Base-by-base conservation (phyloP, 768 basidiomycete species). In the Suillus spraguei region DNA sequence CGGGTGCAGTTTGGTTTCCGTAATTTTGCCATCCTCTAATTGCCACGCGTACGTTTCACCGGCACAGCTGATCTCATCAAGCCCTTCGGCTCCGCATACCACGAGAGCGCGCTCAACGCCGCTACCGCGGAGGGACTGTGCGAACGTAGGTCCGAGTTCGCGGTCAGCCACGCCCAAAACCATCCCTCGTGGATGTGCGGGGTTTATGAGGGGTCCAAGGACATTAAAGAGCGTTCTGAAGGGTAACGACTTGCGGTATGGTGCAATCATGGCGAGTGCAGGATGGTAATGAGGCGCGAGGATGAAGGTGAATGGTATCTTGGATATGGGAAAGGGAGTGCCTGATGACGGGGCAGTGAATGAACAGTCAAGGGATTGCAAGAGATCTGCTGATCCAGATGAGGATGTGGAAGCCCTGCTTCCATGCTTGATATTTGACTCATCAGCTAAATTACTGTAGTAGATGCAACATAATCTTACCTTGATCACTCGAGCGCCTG, bases 151-250 rank as follows among this genome's bases (percentile, higher is more conserved):
- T 0, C 96, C 97, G 28, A 99, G 85, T 69, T 88, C 87, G 55
- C 79, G 87, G 64, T 89, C 89, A 10, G 95, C 91, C 39, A 99
- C 90, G 50, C 97, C 97, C 42, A 99, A 82, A 5, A 99, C 86
- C 91, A 98, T 95, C 3, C 94, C 90, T 4, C 82, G 83, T 3
- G 97, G 97, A 10, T 81, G 78, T 0, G 93, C 89, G 3, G 97
- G 97, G 76, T 97, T 98, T 77, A 97, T 90, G 44, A 99, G 84
- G 0, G 97, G 97, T 0, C 97, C 96, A 38, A 98, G 82, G 63
- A 95, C 79, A 77, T 99, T 99, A 85, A 97, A 98, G 80, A 99
- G 89, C 10, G 97, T 98, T 53, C 95, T 90, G 80, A 97, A 98
- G 53, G 95, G 94, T 60, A 99, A 85, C 0, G 87, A 79, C 69